A percentile compares a stretch with the other conserved stretches of the same genome.
Evolutionary conservation across 805 yeast genomes (phyloP).

Genomic region (Yarrowia porcina): DNA sequence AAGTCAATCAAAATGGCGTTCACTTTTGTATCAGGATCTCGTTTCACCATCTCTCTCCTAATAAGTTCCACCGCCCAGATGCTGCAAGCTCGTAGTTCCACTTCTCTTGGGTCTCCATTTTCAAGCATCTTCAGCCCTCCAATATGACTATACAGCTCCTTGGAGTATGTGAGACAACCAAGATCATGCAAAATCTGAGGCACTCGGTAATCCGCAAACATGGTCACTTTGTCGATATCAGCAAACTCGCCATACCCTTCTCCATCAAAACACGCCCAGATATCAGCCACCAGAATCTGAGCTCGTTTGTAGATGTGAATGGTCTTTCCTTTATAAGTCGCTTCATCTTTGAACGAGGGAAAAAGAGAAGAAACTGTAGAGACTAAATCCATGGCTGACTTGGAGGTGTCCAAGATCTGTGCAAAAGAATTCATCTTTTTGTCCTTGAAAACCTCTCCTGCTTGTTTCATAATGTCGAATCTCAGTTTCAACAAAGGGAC

Average conservation of each 20-base stretch:
- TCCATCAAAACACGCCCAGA: conserved; percentile 47
- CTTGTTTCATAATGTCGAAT: conserved; percentile 38
- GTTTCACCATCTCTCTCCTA: conserved; percentile 31
- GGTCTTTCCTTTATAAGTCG: conserved; percentile 34
- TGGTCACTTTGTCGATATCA: conserved; percentile 43
- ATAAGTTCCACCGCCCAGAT: conserved; percentile 44
- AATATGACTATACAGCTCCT: conserved; percentile 32
- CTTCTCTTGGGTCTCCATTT: conserved; percentile 39
- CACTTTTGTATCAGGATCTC: conserved; percentile 30
- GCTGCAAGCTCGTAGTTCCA: conserved; percentile 45
- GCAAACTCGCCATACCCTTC: conserved; percentile 39
- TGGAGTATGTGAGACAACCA: conserved; percentile 40
- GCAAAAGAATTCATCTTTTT: conserved; percentile 30
- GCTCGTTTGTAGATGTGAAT: conserved; percentile 43
- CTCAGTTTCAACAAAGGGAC: conserved; percentile 42
- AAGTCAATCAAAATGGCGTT: conserved; percentile 45
- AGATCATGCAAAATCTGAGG: conserved; percentile 43
- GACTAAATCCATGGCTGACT: conserved; percentile 40
- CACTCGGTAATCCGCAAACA: conserved; percentile 49
- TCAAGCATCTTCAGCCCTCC: conserved; percentile 30
- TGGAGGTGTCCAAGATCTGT: conserved; percentile 31
- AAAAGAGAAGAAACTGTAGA: conserved; percentile 34
- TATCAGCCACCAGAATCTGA: conserved; percentile 44
- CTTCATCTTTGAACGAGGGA: conserved; percentile 39
- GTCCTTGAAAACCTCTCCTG: conserved; percentile 33